Evolutionary conservation across 129 eudicot species (phyloP), one percentile per base, ranked within the genome.

Genomic region (Arctium minus): DNA sequence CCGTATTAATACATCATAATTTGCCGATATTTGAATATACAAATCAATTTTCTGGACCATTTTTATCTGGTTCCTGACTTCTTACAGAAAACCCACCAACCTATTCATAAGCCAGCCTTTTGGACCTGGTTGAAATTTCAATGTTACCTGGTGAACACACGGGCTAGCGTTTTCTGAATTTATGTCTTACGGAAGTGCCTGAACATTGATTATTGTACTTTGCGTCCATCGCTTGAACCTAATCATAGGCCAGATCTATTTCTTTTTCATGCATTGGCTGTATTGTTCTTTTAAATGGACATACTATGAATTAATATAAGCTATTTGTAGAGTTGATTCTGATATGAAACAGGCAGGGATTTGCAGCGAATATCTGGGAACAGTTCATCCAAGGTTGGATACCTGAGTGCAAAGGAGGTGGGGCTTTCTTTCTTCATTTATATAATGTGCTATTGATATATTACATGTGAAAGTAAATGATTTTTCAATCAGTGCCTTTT

Each of bases 311-410:
- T 80, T 70, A 64, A 70, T 46, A 71, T 37, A 76, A 65, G 73
- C 73, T 73, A 80, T 87, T 74, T 70, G 75, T 88, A 84, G 88
- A 84, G 85, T 91, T 90, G 91, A 92, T 87, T 91, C 87, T 88
- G 87, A 83, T 87, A 75, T 90, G 88, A 88, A 86, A 84, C 92
- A 87, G 97, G 89, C 98, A 96, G 99, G 99, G 99, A 96, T 81
- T 90, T 96, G 91, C 99, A 96, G 92, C 87, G 86, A 82, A 83
- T 96, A 85, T 79, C 92, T 83, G 97, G 99, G 85, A 96, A 96
- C 84, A 84, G 85, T 82, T 82, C 92, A 72, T 87, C 97, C 77
- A 90, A 82, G 85, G 98, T 90, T 81, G 97, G 98, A 48, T 46
- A 88, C 87, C 78, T 88, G 83, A 96, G 91, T 78, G 73, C 36